A percentile compares a stretch with the other conserved stretches of the same genome.
These are phyloP conservation scores for Komagataella mondaviorum DNA, from an alignment of 805 yeast species.

Conservation along the genomic window DNA sequence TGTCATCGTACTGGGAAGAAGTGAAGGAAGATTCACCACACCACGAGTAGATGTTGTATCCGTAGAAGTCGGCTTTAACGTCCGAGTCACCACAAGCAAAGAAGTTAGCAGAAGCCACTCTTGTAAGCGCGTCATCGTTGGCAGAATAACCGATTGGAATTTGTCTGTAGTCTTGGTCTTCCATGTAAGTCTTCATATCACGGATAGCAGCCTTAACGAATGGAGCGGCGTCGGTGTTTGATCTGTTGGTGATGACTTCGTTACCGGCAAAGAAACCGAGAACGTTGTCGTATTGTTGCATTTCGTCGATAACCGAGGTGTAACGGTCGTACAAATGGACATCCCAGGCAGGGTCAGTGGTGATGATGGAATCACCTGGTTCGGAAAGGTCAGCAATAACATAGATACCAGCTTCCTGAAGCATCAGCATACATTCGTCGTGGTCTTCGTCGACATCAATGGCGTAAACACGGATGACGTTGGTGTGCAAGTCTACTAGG, in stretches of 20 bases:
- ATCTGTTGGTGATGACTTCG: slow-evolving; percentile 78
- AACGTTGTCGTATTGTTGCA: slow-evolving; percentile 66
- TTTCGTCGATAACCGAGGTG: slow-evolving; percentile 67
- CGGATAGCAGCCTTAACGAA: slow-evolving; percentile 94
- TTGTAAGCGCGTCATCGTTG: slow-evolving; percentile 74
- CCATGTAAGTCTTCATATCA: slow-evolving; percentile 71
- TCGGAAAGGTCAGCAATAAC: slow-evolving; percentile 84
- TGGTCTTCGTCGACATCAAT: slow-evolving; percentile 63
- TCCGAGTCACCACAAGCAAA: slow-evolving; percentile 67
- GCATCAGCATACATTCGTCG: slow-evolving; percentile 61
- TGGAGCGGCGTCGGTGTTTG: slow-evolving; percentile 84
- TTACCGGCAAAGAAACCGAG: slow-evolving; percentile 96
- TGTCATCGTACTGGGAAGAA: slow-evolving; percentile 52
- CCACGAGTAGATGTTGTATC: slow-evolving; percentile 84
- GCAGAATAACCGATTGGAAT: slow-evolving; percentile 95
- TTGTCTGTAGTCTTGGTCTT: slow-evolving; percentile 45
- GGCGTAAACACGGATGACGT: slow-evolving; percentile 78
- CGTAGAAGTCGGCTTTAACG: slow-evolving; percentile 66
- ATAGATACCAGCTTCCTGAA: slow-evolving; percentile 80
- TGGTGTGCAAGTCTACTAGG: slow-evolving; percentile 52
- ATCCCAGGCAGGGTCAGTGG: slow-evolving; percentile 73
- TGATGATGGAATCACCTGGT: slow-evolving; percentile 65
- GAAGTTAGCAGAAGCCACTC: slow-evolving; percentile 70
- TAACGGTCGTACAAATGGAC: slow-evolving; percentile 61
- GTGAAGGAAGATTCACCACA: slow-evolving; percentile 54